Base-by-base conservation (phyloP, 139 green algal species). In the Choricystis sp. region DNA sequence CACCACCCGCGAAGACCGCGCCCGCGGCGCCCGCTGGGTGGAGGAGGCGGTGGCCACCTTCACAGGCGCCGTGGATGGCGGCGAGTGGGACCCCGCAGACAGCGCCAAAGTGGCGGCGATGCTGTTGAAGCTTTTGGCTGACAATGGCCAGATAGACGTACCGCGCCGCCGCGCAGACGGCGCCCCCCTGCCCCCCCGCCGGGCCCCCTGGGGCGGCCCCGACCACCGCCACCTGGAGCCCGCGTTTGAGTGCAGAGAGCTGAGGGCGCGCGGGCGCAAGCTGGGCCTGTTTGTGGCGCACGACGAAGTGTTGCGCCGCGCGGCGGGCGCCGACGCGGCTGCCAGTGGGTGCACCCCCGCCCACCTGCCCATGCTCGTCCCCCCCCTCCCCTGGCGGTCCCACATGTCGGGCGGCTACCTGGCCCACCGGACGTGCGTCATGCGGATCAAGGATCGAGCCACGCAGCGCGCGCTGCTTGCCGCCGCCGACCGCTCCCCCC, bases 291-390 rank as follows among this genome's bases (percentile, higher is more conserved):
- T 81, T 26, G 60, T 57, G 3, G 71, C 65, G 4, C 67, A 72
- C 27, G 57, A 74, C 52, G 69, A 74, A 31, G 58, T 84, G 24
- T 63, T 77, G 30, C 30, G 56, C 1, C 26, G 57, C 31, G 31
- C 57, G 3, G 56, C 23, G 19, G 55, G 29, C 0, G 25, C 23
- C n/a, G 28, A 64, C n/a, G 24, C 29, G 28, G 56, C 27, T 61
- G n/a, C 66, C 63, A 49, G 61, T 56, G 26, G 72, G 72, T 58
- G 68, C 52, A 73, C 72, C 48, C 72, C 74, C 2, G 61, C 66
- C 49, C 81, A 76, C 64, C 65, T 77, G 69, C 86, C 86, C 26
- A 94, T 92, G 84, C 40, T 94, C 55, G 65, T 94, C 3, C 79
- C 78, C 29, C 85, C 87, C 3, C 68, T 75, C 31, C 83, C 83